Conservation (phyloP, 2,329 filamentous ascomycete species). For the Furcasterigmium furcatum region DNA sequence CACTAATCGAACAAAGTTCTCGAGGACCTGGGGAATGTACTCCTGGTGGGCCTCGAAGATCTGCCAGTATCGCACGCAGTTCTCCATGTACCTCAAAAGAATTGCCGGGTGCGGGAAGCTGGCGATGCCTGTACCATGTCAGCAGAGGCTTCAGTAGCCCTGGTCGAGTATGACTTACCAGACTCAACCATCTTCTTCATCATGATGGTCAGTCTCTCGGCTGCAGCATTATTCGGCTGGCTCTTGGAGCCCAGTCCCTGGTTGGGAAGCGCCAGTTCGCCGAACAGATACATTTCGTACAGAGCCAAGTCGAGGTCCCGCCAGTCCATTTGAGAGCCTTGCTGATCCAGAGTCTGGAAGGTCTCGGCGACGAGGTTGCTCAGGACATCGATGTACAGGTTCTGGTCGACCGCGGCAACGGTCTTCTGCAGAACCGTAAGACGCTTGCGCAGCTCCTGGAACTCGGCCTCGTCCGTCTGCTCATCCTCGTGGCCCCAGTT, state of each 20-base stretch:
- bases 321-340: slow-evolving; percentile 80
- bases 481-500: slow-evolving; percentile 93
- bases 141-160: slow-evolving; percentile 2
- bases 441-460: slow-evolving; percentile 88
- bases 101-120: slow-evolving; percentile 87
- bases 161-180: slow-evolving; percentile 54
- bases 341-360: slow-evolving; percentile 75
- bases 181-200: slow-evolving; percentile 95
- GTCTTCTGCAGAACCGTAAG: slow-evolving; percentile 90
- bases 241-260: slow-evolving; percentile 85
- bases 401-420: slow-evolving; percentile 84
- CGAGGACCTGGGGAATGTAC: slow-evolving; percentile 81
- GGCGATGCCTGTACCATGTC: slow-evolving; percentile 61
- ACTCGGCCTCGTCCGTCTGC: slow-evolving; percentile 94
- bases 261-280: slow-evolving; percentile 86
- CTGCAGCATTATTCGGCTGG: slow-evolving; percentile 73
- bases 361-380: slow-evolving; percentile 85
- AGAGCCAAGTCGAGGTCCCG: slow-evolving; percentile 90
- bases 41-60: slow-evolving; percentile 86
- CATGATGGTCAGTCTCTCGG: slow-evolving; percentile 82
- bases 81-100: slow-evolving; percentile 96
- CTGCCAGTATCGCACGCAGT: slow-evolving; percentile 87
- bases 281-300: slow-evolving; percentile 94
- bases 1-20: slow-evolving; percentile 86
- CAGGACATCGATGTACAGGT: slow-evolving; percentile 82